A percentile compares a stretch with the other conserved stretches of the same genome.
Evolutionary conservation across 768 basidiomycete species (phyloP).

Genomic region (Lyophyllum shimeji): DNA sequence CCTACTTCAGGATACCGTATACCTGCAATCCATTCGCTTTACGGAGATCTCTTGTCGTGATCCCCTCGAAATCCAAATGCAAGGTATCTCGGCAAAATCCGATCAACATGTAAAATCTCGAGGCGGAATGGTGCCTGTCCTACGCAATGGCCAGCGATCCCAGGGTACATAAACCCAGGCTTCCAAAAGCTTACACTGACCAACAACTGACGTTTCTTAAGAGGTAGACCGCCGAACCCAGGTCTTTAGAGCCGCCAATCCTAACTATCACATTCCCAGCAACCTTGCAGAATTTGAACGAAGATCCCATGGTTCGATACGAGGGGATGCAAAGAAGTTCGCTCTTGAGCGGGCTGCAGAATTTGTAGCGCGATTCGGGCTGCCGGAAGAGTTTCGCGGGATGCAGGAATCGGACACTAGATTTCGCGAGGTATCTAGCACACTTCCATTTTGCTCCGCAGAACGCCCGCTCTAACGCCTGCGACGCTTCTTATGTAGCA

Average conservation of each 20-base stretch:
- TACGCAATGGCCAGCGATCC: constrained; percentile 50
- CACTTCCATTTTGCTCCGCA: background rate
- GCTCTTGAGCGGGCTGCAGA: constrained; percentile 62
- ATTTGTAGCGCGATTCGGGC: constrained; percentile 58
- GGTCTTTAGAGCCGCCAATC: constrained; percentile 5
- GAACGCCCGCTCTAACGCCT: constrained; percentile 14
- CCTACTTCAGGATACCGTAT: constrained; percentile 1
- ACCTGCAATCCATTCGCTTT: background rate
- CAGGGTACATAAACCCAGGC: constrained; percentile 64
- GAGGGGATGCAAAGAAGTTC: constrained; percentile 71
- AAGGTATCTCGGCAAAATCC: constrained; percentile 33
- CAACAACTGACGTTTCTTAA: constrained; percentile 60
- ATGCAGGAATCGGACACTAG: constrained; percentile 58
- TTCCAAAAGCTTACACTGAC: constrained; percentile 64
- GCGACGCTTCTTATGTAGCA: constrained; percentile 41
- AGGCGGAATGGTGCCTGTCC: constrained; percentile 12
- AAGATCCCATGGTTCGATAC: constrained; percentile 54
- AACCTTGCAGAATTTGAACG: constrained; percentile 58
- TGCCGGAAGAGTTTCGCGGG: constrained; percentile 52
- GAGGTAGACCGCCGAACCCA: constrained; percentile 30
- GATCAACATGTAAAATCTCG: constrained; percentile 21
- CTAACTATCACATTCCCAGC: constrained; percentile 25
- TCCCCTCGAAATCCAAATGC: constrained; percentile 16
- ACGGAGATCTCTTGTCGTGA: background rate
- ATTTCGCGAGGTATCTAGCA: constrained; percentile 54